Percentiles rank a stretch among this genome's conserved stretches.
These are phyloP conservation scores for Yarrowia hollandica DNA, from an alignment of 805 yeast genomes.

Conservation along the genomic window DNA sequence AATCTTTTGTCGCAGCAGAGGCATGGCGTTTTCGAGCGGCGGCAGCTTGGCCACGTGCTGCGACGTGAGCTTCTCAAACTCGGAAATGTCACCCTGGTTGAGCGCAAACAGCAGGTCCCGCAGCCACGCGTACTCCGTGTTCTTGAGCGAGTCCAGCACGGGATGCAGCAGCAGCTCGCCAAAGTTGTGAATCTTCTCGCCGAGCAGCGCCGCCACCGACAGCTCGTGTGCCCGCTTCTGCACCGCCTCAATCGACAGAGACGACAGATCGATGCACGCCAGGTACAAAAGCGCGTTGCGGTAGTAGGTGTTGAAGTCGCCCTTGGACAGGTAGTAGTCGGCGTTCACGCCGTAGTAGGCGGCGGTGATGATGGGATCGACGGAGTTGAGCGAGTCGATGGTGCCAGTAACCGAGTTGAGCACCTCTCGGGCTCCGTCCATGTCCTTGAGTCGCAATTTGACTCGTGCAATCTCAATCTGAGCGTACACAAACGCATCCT, in stretches of 20 bases:
- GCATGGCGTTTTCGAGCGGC: slow-evolving; percentile 55
- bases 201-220: slow-evolving; percentile 81
- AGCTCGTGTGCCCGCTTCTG: slow-evolving; percentile 69
- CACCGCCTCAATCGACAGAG: slow-evolving; percentile 45
- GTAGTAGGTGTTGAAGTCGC: slow-evolving; percentile 80
- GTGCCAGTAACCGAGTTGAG: slow-evolving; percentile 60
- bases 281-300: slow-evolving; percentile 77
- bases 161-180: slow-evolving; percentile 94
- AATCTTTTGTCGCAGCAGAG: slow-evolving; percentile 82
- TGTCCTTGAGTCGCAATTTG: slow-evolving; percentile 55
- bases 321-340: slow-evolving; percentile 67
- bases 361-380: slow-evolving; percentile 69
- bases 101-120: slow-evolving; percentile 66
- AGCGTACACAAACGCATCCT: slow-evolving; percentile 57
- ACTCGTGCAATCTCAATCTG: slow-evolving; percentile 74
- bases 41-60: slow-evolving; percentile 51
- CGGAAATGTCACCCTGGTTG: slow-evolving; percentile 72
- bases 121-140: slow-evolving; percentile 64
- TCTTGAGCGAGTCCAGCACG: slow-evolving; percentile 57
- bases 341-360: slow-evolving; percentile 81
- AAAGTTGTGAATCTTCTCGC: slow-evolving; percentile 90
- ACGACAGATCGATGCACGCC: slow-evolving; percentile 62
- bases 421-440: slow-evolving; percentile 62
- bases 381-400: slow-evolving; percentile 57
- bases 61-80: slow-evolving; percentile 54